Conservation (phyloP, 352 stramenopile genomes). For the Globisporangium okanoganense region DNA sequence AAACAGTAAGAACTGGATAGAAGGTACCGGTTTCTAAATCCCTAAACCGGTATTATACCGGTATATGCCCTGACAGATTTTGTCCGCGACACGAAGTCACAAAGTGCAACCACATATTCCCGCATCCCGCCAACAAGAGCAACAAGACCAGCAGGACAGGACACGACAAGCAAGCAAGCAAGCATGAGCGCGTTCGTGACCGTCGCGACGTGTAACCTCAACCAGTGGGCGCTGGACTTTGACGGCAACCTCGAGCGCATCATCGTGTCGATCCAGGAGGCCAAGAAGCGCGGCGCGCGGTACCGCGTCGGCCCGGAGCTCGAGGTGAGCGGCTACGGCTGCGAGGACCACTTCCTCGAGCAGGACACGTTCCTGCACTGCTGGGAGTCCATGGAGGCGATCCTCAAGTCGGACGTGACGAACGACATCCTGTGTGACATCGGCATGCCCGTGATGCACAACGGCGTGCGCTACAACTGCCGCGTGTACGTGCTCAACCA, state of each 20-base stretch:
- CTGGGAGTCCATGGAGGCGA: slow-evolving; percentile 91
- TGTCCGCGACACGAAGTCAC: neutral
- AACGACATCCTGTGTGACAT: slow-evolving; percentile 97
- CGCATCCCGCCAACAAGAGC: neutral
- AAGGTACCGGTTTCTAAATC: neutral
- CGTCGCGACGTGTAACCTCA: slow-evolving; percentile 98
- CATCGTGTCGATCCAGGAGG: slow-evolving; percentile 80
- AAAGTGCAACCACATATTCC: neutral
- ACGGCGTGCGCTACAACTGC: slow-evolving; percentile 97
- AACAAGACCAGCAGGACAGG: no score
- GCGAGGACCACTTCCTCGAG: slow-evolving; percentile 99
- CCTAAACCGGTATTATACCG: neutral
- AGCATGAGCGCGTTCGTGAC: slow-evolving; percentile 87
- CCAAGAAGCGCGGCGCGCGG: slow-evolving; percentile 86
- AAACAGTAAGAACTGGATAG: no score
- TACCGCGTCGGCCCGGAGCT: slow-evolving; percentile 97
- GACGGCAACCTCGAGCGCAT: slow-evolving; percentile 96
- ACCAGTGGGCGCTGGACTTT: slow-evolving; percentile 99
- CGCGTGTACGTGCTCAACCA: slow-evolving; percentile 93
- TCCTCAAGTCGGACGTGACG: slow-evolving; percentile 88
- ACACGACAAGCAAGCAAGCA: neutral
- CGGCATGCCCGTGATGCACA: slow-evolving; percentile 96
- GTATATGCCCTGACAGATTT: neutral
- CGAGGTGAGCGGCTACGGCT: slow-evolving; percentile 98
- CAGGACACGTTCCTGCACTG: slow-evolving; percentile 98